A percentile compares a stretch with the other conserved stretches of the same genome.
phyloP scores from a whole-genome alignment of 305 asterid genomes.

The Fraxinus sp. region DNA sequence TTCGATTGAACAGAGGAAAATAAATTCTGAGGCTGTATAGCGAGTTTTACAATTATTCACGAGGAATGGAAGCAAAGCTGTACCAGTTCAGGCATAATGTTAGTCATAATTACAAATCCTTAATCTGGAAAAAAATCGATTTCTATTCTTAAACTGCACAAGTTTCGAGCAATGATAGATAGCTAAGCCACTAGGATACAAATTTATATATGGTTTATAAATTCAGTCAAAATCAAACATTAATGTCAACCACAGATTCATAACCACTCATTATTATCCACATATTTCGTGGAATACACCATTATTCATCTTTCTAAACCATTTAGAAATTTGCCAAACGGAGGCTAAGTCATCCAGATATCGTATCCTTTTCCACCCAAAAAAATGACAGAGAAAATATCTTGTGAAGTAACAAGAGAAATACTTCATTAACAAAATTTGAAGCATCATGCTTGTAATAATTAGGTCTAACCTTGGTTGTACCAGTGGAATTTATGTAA shows the following conservation, averaged over 20 bases:
- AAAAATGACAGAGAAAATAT: slow-evolving; percentile 13
- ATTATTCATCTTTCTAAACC: neutral
- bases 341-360: neutral
- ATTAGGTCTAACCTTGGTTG: slow-evolving; percentile 69
- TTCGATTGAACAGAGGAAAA: neutral
- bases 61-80: neutral
- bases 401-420: neutral
- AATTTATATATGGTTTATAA: neutral
- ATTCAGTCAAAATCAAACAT: neutral
- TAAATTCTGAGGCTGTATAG: neutral
- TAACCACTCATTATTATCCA: neutral
- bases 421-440: neutral
- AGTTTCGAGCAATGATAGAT: neutral
- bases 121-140: neutral
- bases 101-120: neutral
- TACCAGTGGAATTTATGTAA: slow-evolving; percentile 89
- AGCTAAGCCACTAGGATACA: neutral
- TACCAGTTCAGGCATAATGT: neutral
- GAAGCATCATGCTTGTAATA: neutral
- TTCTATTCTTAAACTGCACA: neutral
- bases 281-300: neutral
- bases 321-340: neutral
- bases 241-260: neutral
- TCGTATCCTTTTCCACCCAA: neutral
- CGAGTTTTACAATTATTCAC: neutral